A percentile compares a stretch with the other conserved stretches of the same genome.
Evolutionary conservation across 2,329 filamentous ascomycete genomes (phyloP).

Genomic region (Trichoderma koningii): DNA sequence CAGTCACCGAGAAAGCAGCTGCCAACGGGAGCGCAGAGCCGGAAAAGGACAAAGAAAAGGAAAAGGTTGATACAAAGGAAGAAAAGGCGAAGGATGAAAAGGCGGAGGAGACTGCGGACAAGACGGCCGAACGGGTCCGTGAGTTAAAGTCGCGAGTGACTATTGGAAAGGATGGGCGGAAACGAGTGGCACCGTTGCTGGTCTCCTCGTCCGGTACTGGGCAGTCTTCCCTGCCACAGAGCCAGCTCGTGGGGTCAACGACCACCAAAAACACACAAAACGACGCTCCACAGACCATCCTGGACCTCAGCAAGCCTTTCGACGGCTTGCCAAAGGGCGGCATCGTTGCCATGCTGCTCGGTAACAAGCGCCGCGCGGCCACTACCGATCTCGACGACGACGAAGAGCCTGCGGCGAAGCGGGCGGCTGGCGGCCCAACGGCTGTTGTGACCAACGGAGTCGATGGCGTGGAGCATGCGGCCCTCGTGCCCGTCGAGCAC

Average conservation of each 20-base stretch:
- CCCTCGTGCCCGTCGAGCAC: constrained; percentile 59
- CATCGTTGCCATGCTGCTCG: constrained; percentile 79
- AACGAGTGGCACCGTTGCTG: constrained; percentile 87
- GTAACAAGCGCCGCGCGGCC: constrained; percentile 86
- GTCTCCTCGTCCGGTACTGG: constrained; percentile 87
- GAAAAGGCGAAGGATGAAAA: constrained; percentile 29
- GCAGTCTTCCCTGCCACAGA: constrained; percentile 84
- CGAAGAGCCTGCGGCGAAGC: constrained; percentile 54
- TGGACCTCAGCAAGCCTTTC: constrained; percentile 91
- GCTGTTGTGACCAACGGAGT: constrained; percentile 74
- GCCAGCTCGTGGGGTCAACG: constrained; percentile 79
- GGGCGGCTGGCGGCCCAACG: constrained; percentile 66
- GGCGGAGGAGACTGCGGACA: constrained; percentile 54
- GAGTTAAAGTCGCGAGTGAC: constrained; percentile 87
- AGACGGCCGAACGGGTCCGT: constrained; percentile 56
- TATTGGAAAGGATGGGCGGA: constrained; percentile 94
- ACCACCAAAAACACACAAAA: constrained; percentile 63
- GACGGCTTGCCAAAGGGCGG: constrained; percentile 91
- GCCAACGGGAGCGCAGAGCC: constrained; percentile 45
- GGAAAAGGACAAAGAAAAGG: constrained; percentile 38
- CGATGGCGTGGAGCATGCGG: constrained; percentile 76
- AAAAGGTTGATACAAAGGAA: constrained; percentile 23
- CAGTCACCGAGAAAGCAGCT: constrained; percentile 38
- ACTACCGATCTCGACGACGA: constrained; percentile 77
- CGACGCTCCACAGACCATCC: constrained; percentile 75